Evolutionary conservation across 129 eudicot genomes (phyloP).

Genomic region (Flaveria trinervia): DNA sequence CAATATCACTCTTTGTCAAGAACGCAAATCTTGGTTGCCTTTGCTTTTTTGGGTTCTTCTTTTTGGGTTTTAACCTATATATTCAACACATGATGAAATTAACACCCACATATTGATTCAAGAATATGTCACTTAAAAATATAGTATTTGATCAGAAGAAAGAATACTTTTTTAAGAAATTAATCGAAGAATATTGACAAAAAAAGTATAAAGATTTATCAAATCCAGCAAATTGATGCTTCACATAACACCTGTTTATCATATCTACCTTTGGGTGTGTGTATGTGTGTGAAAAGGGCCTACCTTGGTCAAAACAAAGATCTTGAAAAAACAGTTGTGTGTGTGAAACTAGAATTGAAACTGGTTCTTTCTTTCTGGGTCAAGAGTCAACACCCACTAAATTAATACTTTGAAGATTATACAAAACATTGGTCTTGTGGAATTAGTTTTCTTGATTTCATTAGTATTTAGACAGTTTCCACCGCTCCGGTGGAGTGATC

Average conservation of each 20-base stretch:
- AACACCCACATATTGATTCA: constrained; percentile 19
- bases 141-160: neutral
- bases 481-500: no score
- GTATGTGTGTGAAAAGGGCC: constrained; percentile 26
- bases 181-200: constrained; percentile 14
- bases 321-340: constrained; percentile 22
- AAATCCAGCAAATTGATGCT: constrained; percentile 25
- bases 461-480: neutral
- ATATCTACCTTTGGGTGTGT: constrained; percentile 23
- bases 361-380: constrained; percentile 31
- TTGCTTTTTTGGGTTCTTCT: constrained; percentile 76
- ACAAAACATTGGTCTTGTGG: neutral
- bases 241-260: constrained; percentile 38
- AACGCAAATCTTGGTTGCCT: constrained; percentile 94
- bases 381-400: constrained; percentile 37
- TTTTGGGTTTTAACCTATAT: constrained; percentile 62
- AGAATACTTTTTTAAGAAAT: constrained; percentile 24
- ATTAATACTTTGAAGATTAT: neutral
- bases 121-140: constrained; percentile 12
- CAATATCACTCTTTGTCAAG: constrained; percentile 96
- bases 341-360: constrained; percentile 34
- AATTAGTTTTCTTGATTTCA: constrained; percentile 18
- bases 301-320: constrained; percentile 30
- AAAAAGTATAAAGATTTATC: constrained; percentile 33
- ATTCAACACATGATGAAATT: constrained; percentile 8